phyloP scores from a whole-genome alignment of 2,329 filamentous ascomycete species.

The Biscogniauxia sp. region DNA sequence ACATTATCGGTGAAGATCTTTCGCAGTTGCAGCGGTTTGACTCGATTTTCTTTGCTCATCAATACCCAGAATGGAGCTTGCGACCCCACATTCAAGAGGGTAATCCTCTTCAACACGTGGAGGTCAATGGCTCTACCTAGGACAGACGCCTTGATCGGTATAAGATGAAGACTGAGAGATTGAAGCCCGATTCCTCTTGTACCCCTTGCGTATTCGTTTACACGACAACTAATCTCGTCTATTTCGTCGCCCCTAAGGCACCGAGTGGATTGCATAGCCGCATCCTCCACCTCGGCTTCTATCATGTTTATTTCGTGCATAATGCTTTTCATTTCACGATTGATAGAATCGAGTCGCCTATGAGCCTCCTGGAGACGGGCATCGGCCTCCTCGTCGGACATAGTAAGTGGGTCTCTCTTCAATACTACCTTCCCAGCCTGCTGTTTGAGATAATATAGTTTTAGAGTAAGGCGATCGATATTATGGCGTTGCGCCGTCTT shows the following conservation, averaged over 20 bases:
- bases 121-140: constrained; percentile 57
- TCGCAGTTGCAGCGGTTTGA: constrained; percentile 49
- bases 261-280: constrained; percentile 20
- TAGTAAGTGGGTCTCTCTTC: constrained; percentile 7
- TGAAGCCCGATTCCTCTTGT: constrained; percentile 58
- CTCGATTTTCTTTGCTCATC: constrained; percentile 53
- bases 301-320: constrained; percentile 35
- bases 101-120: constrained; percentile 53
- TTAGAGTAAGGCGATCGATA: background rate
- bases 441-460: background rate
- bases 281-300: constrained; percentile 37
- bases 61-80: constrained; percentile 60
- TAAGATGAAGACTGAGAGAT: constrained; percentile 53
- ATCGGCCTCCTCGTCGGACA: constrained; percentile 16
- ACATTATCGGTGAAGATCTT: constrained; percentile 65
- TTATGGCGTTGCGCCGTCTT: background rate
- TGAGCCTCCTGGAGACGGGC: constrained; percentile 26
- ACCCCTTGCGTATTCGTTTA: constrained; percentile 53
- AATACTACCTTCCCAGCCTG: constrained; percentile 8
- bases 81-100: constrained; percentile 61
- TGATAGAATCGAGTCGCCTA: constrained; percentile 30
- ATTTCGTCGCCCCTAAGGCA: constrained; percentile 9
- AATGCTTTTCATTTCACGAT: constrained; percentile 33
- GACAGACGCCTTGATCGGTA: constrained; percentile 59
- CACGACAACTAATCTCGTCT: constrained; percentile 26